Conservation (phyloP, 345 rosid genomes). For the Melastoma malabathricum region DNA sequence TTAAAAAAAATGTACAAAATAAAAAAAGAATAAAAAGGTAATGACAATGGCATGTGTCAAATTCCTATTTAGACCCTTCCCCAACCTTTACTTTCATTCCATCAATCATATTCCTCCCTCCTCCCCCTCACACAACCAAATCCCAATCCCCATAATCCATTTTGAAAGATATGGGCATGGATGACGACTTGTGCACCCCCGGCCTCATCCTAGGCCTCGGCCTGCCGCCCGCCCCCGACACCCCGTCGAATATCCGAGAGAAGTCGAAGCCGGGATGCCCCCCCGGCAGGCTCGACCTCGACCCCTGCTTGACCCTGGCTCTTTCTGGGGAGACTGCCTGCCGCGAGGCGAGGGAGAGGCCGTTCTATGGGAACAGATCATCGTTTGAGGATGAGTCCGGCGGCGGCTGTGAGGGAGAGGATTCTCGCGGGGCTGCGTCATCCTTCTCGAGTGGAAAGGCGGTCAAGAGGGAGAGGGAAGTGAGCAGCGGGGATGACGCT, state of each 20-base stretch:
- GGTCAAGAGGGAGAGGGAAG: slow-evolving; percentile 52
- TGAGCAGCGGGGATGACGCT: slow-evolving; percentile 35
- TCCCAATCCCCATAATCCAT: background rate
- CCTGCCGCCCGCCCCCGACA: slow-evolving; percentile 12
- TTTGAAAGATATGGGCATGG: slow-evolving; percentile 29
- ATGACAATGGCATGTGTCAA: too few species aligned
- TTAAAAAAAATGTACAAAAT: too few species aligned
- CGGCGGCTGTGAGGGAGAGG: slow-evolving; percentile 17
- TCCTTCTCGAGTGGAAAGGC: slow-evolving; percentile 32
- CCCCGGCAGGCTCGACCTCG: slow-evolving; percentile 7
- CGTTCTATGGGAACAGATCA: too few species aligned
- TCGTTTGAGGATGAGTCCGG: too few species aligned
- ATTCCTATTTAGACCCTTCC: slow-evolving; percentile 31
- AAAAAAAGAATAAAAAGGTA: too few species aligned
- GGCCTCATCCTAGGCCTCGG: slow-evolving; percentile 61
- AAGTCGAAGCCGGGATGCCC: slow-evolving; percentile 3
- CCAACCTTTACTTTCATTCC: slow-evolving; percentile 6
- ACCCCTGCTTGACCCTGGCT: slow-evolving; percentile 40
- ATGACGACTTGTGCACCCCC: slow-evolving; percentile 33
- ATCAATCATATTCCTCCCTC: slow-evolving; percentile 6
- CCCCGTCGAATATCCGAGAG: slow-evolving; percentile 6
- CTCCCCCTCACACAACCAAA: slow-evolving; percentile 1
- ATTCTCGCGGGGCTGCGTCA: slow-evolving; percentile 33
- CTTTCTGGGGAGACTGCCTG: slow-evolving; percentile 18
- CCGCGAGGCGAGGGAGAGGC: too few species aligned